These are phyloP conservation scores for Dacryopinax primogenitus DNA, from an alignment of 768 basidiomycete genomes.

Conservation along the genomic window DNA sequence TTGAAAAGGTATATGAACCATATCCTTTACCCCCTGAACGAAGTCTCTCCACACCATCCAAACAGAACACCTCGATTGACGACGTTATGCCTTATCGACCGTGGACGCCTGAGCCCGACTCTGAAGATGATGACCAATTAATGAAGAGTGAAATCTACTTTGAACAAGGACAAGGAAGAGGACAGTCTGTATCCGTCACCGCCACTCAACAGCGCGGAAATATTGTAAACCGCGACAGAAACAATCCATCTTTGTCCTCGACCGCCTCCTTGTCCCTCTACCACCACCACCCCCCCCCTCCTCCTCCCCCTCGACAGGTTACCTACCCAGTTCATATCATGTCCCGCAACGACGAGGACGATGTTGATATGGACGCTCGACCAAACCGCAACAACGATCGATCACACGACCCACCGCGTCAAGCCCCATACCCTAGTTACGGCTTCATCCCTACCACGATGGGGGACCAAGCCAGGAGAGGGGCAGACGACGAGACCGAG, in stretches of 20 bases:
- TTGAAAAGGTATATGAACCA: no score
- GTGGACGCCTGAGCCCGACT: background rate
- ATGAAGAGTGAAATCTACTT: background rate
- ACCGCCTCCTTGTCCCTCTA: background rate
- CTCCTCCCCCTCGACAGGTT: background rate
- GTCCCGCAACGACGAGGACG: background rate
- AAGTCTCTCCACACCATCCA: no score
- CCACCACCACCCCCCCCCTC: background rate
- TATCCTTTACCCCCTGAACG: no score
- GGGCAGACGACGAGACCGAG: background rate
- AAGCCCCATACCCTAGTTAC: no score
- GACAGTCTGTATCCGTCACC: background rate
- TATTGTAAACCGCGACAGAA: background rate
- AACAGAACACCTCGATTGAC: background rate
- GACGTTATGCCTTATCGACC: background rate
- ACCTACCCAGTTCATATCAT: background rate
- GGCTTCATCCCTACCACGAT: no score
- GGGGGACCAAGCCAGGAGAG: no score
- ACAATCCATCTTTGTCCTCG: slow-evolving; percentile 4
- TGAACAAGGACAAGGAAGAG: no score
- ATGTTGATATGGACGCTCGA: background rate
- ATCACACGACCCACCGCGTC: background rate
- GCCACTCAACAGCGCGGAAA: background rate
- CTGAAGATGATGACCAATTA: background rate
- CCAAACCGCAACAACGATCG: background rate